These are phyloP conservation scores for Cyberlindnera samutprakarnensis DNA, from an alignment of 805 yeast genomes.

Conservation along the genomic window DNA sequence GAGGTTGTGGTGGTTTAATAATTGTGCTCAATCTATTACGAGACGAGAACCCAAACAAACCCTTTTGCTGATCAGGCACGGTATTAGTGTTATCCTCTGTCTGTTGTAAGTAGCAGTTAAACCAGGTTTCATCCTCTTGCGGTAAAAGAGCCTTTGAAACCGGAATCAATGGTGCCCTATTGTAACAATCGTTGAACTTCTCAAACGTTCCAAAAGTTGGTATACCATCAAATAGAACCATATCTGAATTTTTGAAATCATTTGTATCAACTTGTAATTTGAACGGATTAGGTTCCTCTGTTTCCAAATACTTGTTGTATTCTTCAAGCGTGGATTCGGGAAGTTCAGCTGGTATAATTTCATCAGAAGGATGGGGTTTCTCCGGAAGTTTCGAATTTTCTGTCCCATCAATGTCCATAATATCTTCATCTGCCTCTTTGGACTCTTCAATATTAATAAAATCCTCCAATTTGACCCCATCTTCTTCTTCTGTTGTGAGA, in stretches of 20 bases:
- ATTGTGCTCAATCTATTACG: conserved; percentile 54
- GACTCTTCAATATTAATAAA: no score
- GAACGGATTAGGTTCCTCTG: conserved; percentile 20
- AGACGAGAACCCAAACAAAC: conserved; percentile 36
- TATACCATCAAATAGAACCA: conserved; percentile 25
- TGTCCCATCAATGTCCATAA: conserved; percentile 37
- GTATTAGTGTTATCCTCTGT: conserved; percentile 31
- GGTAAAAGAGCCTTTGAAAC: conserved; percentile 63
- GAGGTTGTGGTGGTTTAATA: conserved; percentile 83
- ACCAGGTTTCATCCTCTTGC: conserved; percentile 57
- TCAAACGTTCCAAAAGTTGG: conserved; percentile 26
- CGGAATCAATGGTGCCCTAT: conserved; percentile 36
- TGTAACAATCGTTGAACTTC: conserved; percentile 23
- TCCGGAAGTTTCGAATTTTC: conserved; percentile 25
- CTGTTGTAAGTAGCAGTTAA: conserved; percentile 47
- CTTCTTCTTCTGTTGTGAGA: conserved; percentile 8
- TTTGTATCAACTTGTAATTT: conserved; percentile 25
- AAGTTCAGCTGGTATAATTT: conserved; percentile 19
- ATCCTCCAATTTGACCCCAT: conserved; percentile 1
- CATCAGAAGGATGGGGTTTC: conserved; percentile 23
- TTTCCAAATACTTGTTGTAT: conserved; percentile 7
- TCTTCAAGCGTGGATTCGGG: conserved; percentile 28
- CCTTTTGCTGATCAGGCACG: conserved; percentile 42
- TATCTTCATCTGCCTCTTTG: conserved; percentile 4
- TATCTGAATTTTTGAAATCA: conserved; percentile 26